Percentiles rank a stretch among this genome's conserved stretches.
Evolutionary conservation across 257 asterid species (phyloP).

Genomic region (Penstemon newberryi): DNA sequence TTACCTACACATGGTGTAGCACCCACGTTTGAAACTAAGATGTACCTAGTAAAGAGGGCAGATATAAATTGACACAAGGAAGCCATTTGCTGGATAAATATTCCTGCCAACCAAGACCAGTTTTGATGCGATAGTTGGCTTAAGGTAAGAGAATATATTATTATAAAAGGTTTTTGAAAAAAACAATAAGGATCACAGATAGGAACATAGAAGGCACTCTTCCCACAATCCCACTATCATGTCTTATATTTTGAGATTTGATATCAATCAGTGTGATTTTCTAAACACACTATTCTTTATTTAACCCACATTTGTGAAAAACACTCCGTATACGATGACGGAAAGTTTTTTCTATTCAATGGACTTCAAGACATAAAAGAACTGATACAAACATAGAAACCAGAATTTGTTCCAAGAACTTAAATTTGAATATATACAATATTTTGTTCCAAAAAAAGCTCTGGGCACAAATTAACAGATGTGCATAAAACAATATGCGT

Average conservation of each 20-base stretch:
- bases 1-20: too few species aligned
- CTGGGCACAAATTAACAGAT: too few species aligned
- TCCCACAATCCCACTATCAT: background rate
- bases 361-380: constrained; percentile 6
- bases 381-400: constrained; percentile 6
- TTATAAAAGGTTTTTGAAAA: background rate
- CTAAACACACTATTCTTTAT: background rate
- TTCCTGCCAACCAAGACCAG: background rate
- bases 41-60: background rate
- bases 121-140: background rate
- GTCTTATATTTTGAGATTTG: background rate
- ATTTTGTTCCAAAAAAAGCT: too few species aligned
- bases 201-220: background rate
- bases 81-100: background rate
- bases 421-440: background rate
- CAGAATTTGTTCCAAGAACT: constrained; percentile 14
- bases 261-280: background rate
- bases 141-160: background rate
- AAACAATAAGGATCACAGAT: background rate
- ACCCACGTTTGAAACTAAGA: background rate
- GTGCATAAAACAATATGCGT: background rate
- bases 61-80: constrained; percentile 1
- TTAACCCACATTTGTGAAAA: constrained; percentile 6
- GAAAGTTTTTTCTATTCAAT: background rate
- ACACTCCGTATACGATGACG: background rate